Conservation (phyloP, 2,329 filamentous ascomycete genomes). For the Colletotrichum navitas region DNA sequence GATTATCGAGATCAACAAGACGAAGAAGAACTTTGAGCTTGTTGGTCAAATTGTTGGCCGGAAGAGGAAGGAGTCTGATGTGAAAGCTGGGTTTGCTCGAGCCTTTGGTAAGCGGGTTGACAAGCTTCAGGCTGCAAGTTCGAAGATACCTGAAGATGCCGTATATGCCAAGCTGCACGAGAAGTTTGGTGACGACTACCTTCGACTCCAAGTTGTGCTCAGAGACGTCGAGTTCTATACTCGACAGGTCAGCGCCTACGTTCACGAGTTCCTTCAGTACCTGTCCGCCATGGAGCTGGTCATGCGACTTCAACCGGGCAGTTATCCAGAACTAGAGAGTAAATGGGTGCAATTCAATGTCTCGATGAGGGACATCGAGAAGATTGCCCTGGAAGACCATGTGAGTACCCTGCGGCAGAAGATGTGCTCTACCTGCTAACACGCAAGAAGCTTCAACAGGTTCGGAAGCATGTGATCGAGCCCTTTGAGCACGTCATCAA, state of each 20-base stretch:
- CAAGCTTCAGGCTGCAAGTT: conserved; percentile 77
- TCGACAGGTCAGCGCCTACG: conserved; percentile 81
- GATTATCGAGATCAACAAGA: conserved; percentile 90
- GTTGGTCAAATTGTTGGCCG: conserved; percentile 89
- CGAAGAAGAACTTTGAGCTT: conserved; percentile 93
- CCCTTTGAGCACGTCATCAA: conserved; percentile 84
- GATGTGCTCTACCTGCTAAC: conserved; percentile 2
- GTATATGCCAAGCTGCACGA: conserved; percentile 86
- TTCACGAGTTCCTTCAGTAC: conserved; percentile 84
- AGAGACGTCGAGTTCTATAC: conserved; percentile 95
- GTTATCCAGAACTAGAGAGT: conserved; percentile 87
- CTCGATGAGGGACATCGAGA: conserved; percentile 87
- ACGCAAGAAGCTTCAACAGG: conserved; percentile 65
- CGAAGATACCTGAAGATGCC: conserved; percentile 78
- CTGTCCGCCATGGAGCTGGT: conserved; percentile 86
- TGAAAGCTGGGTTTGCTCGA: conserved; percentile 85
- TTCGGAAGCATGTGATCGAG: conserved; percentile 86
- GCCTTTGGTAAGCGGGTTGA: conserved; percentile 91
- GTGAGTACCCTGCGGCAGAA: conserved; percentile 61
- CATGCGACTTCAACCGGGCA: conserved; percentile 78
- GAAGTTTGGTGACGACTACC: conserved; percentile 91
- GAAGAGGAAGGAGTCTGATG: conserved; percentile 90
- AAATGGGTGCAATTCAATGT: conserved; percentile 95
- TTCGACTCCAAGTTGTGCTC: conserved; percentile 91
- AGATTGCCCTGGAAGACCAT: conserved; percentile 86